phyloP scores from a whole-genome alignment of 106 monocot genomes.

The Cymbidium sinense region DNA sequence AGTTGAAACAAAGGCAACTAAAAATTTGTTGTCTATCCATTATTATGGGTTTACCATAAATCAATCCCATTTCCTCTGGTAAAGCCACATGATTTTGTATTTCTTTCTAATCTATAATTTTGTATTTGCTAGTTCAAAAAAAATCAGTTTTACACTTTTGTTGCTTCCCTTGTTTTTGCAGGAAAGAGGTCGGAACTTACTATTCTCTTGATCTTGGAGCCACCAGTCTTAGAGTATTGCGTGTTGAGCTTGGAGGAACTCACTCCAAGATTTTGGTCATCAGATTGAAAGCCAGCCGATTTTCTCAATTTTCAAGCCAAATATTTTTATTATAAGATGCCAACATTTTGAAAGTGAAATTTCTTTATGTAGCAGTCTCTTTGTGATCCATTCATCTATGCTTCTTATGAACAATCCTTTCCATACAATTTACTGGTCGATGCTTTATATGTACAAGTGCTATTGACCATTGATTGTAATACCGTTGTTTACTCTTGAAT shows the following conservation, averaged over 20 bases:
- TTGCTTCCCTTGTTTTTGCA: constrained; percentile 14
- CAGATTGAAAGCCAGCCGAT: constrained; percentile 50
- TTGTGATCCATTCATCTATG: not conserved
- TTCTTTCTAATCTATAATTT: not conserved
- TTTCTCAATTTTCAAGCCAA: constrained; percentile 3
- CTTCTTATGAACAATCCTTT: not conserved
- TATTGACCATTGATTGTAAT: too few relatives aligned
- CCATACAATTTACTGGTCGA: too few relatives aligned
- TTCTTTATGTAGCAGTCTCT: not conserved
- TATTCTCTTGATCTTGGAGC: constrained; percentile 84
- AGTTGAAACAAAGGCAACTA: not conserved
- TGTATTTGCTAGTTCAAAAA: not conserved
- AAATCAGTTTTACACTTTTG: not conserved
- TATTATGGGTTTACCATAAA: not conserved
- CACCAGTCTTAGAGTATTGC: constrained; percentile 63
- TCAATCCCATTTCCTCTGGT: not conserved
- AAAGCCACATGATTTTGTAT: not conserved
- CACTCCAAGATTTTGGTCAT: constrained; percentile 31
- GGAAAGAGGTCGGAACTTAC: constrained; percentile 69
- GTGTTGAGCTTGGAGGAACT: constrained; percentile 54
- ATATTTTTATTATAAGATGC: too few relatives aligned
- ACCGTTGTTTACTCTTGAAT: too few relatives aligned
- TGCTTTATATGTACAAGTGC: not conserved
- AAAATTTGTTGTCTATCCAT: not conserved
- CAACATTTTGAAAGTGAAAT: not conserved